Percentiles rank a stretch among this genome's conserved stretches.
Conservation (phyloP, 768 basidiomycete genomes). For the Pholiota molesta region DNA sequence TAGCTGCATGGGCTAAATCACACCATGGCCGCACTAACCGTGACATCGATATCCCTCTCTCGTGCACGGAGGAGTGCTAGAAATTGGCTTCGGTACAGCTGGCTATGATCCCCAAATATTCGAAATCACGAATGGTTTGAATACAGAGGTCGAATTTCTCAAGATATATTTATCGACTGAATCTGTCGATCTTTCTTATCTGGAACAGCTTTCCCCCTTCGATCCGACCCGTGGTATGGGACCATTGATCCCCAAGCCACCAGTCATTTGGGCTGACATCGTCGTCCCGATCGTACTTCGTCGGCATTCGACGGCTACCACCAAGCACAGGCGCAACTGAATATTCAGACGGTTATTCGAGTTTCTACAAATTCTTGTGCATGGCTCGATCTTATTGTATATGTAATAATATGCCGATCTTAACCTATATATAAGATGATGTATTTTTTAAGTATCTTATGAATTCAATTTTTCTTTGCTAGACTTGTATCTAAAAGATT, state of each 20-base stretch:
- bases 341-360: no score
- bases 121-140: not conserved
- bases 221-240: not conserved
- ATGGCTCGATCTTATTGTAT: no score
- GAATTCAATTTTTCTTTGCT: no score
- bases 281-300: constrained; percentile 9
- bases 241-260: not conserved
- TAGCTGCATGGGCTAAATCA: not conserved
- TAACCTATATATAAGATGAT: no score
- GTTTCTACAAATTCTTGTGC: no score
- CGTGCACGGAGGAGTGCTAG: not conserved
- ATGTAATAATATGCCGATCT: no score
- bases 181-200: not conserved
- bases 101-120: not conserved
- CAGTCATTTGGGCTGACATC: constrained; percentile 7
- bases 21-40: not conserved
- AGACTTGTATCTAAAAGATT: no score
- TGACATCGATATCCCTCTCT: not conserved
- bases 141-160: not conserved
- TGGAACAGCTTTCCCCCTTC: constrained; percentile 5
- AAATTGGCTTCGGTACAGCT: not conserved
- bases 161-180: not conserved
- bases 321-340: no score
- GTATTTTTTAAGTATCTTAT: no score
- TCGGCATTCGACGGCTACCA: not conserved